Conservation (phyloP, 2,329 filamentous ascomycete species). For the Cyphellophora attinorum region DNA sequence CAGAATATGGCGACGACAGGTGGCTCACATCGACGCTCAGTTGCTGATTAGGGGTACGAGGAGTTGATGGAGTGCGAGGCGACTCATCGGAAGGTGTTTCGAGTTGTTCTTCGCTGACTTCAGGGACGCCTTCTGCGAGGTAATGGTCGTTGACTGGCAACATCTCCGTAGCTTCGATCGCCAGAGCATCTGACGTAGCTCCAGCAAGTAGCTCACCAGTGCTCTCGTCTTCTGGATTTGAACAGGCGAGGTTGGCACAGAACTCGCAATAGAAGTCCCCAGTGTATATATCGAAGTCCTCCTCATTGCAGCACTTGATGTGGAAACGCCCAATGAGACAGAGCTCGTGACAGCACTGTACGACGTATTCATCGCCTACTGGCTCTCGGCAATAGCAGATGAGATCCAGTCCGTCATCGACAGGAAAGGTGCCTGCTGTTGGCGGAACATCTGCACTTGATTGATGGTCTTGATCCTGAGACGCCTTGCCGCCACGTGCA, state of each 20-base stretch:
- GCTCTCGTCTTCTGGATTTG: not conserved
- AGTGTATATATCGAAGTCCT: not conserved
- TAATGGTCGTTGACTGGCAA: not conserved
- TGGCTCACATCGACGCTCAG: no score
- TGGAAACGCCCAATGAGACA: slow-evolving; percentile 8
- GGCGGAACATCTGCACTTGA: not conserved
- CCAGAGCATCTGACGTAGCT: not conserved
- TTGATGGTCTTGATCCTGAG: not conserved
- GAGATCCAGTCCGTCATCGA: not conserved
- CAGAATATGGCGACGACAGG: no score
- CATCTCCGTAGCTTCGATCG: not conserved
- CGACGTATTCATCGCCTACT: slow-evolving; percentile 2
- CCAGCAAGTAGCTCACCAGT: not conserved
- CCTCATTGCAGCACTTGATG: slow-evolving; percentile 1
- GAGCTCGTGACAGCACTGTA: slow-evolving; percentile 3
- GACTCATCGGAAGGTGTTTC: no score
- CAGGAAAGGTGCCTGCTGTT: not conserved
- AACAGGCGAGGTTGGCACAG: slow-evolving; percentile 2
- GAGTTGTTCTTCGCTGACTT: no score
- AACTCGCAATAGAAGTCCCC: slow-evolving; percentile 5
- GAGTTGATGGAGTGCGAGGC: no score
- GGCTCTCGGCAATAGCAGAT: slow-evolving; percentile 7
- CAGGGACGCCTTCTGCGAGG: no score
- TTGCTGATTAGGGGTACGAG: no score
- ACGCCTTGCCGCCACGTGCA: not conserved